phyloP scores from a whole-genome alignment of 371 early-diverging fungal genomes.

The Lichtheimia ramosa region DNA sequence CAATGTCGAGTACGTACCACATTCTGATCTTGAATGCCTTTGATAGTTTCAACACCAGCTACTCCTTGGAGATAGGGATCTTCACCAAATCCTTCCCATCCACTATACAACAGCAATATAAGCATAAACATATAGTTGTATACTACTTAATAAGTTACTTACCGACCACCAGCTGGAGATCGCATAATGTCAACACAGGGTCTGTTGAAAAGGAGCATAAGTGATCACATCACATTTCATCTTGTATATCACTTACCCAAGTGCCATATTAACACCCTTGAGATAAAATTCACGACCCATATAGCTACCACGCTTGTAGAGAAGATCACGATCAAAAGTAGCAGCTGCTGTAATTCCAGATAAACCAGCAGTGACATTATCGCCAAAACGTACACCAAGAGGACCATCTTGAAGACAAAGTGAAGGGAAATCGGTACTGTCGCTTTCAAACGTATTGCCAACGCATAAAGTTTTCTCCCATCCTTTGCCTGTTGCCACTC shows the following conservation, averaged over 20 bases:
- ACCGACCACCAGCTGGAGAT: constrained; percentile 18
- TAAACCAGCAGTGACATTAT: constrained; percentile 47
- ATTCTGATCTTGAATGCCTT: constrained; percentile 39
- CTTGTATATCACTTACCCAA: constrained; percentile 21
- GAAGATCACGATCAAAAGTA: constrained; percentile 47
- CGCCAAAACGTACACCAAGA: constrained; percentile 48
- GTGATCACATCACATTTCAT: no score
- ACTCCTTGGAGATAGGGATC: constrained; percentile 59
- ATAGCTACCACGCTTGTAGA: constrained; percentile 44
- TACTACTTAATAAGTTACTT: neutral
- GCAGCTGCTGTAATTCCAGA: constrained; percentile 58
- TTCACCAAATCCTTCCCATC: constrained; percentile 63
- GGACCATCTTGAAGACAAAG: constrained; percentile 59
- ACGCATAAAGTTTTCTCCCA: constrained; percentile 44
- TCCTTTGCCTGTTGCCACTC: constrained; percentile 53
- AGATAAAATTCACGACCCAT: constrained; percentile 56
- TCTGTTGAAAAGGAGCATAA: no score
- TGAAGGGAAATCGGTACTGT: constrained; percentile 49
- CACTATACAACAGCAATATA: constrained; percentile 17
- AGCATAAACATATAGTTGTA: neutral
- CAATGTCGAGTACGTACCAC: constrained; percentile 25
- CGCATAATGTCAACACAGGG: constrained; percentile 28
- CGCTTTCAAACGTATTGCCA: constrained; percentile 59
- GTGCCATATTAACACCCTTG: constrained; percentile 49
- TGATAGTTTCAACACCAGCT: constrained; percentile 25